Percentiles rank a stretch among this genome's conserved stretches.
Evolutionary conservation across 805 yeast genomes (phyloP).

Genomic region (Metschnikowia henanensis): DNA sequence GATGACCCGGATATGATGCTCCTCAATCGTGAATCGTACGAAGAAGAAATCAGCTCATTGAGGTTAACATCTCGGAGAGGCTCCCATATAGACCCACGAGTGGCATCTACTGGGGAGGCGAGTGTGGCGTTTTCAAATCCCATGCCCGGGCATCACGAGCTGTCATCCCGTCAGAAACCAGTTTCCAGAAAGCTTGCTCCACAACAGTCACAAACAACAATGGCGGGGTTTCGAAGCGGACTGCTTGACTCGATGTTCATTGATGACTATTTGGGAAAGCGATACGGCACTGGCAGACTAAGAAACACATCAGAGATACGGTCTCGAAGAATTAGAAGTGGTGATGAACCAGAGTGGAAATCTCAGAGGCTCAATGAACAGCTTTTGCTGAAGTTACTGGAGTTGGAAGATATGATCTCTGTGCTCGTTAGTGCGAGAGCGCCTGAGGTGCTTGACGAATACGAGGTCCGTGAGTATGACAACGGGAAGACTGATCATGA

Average conservation of each 20-base stretch:
- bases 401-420: slow-evolving; percentile 4
- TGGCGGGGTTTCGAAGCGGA: slow-evolving; percentile 37
- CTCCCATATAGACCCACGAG: slow-evolving; percentile 21
- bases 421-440: slow-evolving; percentile 2
- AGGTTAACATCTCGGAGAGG: slow-evolving; percentile 27
- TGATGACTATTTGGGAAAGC: slow-evolving; percentile 32
- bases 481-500: not conserved
- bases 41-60: slow-evolving; percentile 27
- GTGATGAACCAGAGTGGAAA: not conserved
- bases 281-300: slow-evolving; percentile 22
- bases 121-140: slow-evolving; percentile 4
- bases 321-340: slow-evolving; percentile 4
- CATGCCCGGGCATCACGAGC: not conserved
- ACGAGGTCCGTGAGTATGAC: slow-evolving; percentile 8
- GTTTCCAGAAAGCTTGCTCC: slow-evolving; percentile 19
- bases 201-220: slow-evolving; percentile 32
- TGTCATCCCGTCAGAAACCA: not conserved
- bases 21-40: slow-evolving; percentile 16
- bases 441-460: slow-evolving; percentile 2
- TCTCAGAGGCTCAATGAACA: slow-evolving; percentile 5
- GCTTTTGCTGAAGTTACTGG: slow-evolving; percentile 10
- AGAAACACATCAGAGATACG: slow-evolving; percentile 8
- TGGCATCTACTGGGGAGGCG: slow-evolving; percentile 5
- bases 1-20: slow-evolving; percentile 31
- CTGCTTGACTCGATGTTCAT: slow-evolving; percentile 40